Base-by-base conservation (phyloP, 306 rosid genomes). In the Sphenostylis stenocarpa region DNA sequence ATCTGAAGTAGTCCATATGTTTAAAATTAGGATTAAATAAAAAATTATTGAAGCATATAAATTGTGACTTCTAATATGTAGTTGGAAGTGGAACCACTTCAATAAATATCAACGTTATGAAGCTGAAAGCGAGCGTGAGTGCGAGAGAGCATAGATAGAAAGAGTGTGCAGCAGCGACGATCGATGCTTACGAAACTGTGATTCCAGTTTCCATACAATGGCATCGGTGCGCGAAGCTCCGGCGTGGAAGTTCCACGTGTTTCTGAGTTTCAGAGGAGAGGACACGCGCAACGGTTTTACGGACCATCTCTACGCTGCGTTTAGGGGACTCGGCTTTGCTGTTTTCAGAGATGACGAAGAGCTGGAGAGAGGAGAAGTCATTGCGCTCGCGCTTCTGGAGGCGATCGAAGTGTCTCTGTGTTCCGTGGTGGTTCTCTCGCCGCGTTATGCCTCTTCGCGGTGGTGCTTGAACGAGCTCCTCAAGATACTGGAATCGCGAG, bases 201-300 rank as follows among this genome's bases (percentile, higher is more conserved):
- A 19, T 51, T 51, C 7, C 12, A 51, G 0, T 51, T 51, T 51
- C 7, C 12, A 51, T 7, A 14, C 4, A 2, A 56, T 20, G 48
- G 76, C 49, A 31, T 13, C 11, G 13, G 19, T 39, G 23, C 17
- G 12, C 2, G 13, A 73, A 16, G 39, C 77, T 2, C 68, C 44
- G 6, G 16, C 77, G 1, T 57, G 75, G 76, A 82, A 17, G 0
- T 56, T 64, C 16, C 71, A 72, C 8, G 76, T 72, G 31, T 77
- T 82, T 21, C 16, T 82, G 16, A 82, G 76, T 38, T 82, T 82
- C 28, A 39, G 76, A n/a, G 85, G 82, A 64, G 51, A 60, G 19
- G 81, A 75, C 8, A 75, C 81, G 2, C 48, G 77, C 12, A 60
- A 26, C 41, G 6, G 19, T 15, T 81, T 81, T 47, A 47, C 67